Evolutionary conservation across 2,329 filamentous ascomycete genomes (phyloP), one percentile per base, ranked within the genome.

Genomic region (Ampelomyces quisqualis): DNA sequence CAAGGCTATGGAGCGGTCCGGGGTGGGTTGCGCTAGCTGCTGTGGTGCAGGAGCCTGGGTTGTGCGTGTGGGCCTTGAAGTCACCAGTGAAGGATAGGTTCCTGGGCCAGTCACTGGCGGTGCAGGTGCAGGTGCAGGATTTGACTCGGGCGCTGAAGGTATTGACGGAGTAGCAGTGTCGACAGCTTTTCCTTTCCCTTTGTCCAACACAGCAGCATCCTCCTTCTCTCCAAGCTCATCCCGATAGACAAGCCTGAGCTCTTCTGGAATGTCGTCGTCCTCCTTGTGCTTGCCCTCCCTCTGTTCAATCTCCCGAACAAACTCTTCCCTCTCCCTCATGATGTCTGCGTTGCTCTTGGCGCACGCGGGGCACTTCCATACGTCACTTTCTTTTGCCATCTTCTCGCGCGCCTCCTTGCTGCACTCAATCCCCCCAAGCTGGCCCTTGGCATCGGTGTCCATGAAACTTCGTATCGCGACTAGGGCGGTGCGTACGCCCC

Each of bases 401-500:
- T 79, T 73, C 57, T 77, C 77, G 39, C 91, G 75, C 35, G 87
- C 81, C 4, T 75, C 50, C 13, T 53, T 82, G 18, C 74, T 80
- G 3, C 85, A 85, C 52, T 96, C 90, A 57, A 97, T 75, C 0
- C 93, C 93, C 9, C 93, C 93, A 1, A 98, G 75, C 73, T 97
- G 93, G 1, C 93, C 93, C 55, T 80, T 82, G 7, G 87, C 83
- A 55, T 91, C 88, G 3, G 86, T 90, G 66, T 94, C 90, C 90
- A 98, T 97, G 69, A 96, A 96, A 55, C 81, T 86, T 39, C 93
- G 75, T 34, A 97, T 81, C 5, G 82, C 82, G 4, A 82, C 75
- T 41, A 98, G 73, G 11, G 93, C 91, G 3, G 93, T 97, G 45
- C 93, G 79, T 7, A 98, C 85, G 0, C 93, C 93, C 93, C 93